Evolutionary conservation across 164 flowering plant genomes (phyloP).

Genomic region (Vitis amurensis): DNA sequence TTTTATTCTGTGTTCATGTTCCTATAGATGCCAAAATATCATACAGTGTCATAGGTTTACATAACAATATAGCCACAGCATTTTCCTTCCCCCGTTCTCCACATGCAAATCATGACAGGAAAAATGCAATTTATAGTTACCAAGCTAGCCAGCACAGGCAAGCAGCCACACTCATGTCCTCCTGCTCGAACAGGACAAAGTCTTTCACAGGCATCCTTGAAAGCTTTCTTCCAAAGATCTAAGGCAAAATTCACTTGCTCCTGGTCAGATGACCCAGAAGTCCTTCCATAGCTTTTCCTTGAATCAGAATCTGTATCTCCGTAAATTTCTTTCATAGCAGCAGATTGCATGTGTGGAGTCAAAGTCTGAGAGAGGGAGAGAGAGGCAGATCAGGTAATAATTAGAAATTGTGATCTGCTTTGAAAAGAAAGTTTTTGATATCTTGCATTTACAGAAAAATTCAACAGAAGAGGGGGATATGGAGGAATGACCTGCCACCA

Average conservation of each 20-base stretch:
- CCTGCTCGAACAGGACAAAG: constrained; percentile 70
- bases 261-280: constrained; percentile 34
- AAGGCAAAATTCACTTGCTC: constrained; percentile 49
- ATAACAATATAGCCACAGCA: no score
- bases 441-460: not conserved
- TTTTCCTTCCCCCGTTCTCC: no score
- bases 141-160: constrained; percentile 53
- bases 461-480: not conserved
- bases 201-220: constrained; percentile 68
- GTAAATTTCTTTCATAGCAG: constrained; percentile 32
- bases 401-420: not conserved
- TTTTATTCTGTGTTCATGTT: no score
- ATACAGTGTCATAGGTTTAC: no score
- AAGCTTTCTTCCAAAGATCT: constrained; percentile 69
- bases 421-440: no score
- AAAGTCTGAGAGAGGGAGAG: constrained; percentile 43
- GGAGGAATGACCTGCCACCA: constrained; percentile 91
- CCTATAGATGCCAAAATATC: no score
- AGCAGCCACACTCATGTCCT: constrained; percentile 93
- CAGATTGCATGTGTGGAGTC: constrained; percentile 70
- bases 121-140: constrained; percentile 27
- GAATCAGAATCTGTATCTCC: constrained; percentile 19
- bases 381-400: not conserved
- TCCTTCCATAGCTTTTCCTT: constrained; percentile 24
- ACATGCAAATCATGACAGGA: not conserved